Evolutionary conservation across 208 protist species (phyloP).

Genomic region (Trypanosoma melophagium): DNA sequence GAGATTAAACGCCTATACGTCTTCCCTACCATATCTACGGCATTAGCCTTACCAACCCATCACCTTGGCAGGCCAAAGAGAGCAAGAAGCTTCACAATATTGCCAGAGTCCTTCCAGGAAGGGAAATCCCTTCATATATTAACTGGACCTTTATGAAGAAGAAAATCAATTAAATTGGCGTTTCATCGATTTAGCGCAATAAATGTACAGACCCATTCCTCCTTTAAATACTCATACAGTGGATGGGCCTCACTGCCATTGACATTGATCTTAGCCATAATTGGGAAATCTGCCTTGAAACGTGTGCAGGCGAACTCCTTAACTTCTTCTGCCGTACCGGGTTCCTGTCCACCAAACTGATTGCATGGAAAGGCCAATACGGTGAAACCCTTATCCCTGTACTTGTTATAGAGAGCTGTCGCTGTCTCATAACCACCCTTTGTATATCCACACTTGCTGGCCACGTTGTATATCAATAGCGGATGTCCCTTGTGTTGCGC

Average conservation of each 20-base stretch:
- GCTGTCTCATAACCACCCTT: slow-evolving; percentile 79
- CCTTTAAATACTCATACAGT: slow-evolving; percentile 84
- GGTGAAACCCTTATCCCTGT: slow-evolving; percentile 80
- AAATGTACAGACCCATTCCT: slow-evolving; percentile 52
- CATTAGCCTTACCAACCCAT: no score
- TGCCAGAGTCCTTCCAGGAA: no score
- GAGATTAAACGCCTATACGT: no score
- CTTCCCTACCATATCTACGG: no score
- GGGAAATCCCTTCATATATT: no score
- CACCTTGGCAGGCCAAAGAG: no score
- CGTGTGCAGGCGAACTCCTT: slow-evolving; percentile 40
- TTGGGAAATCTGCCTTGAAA: slow-evolving; percentile 41
- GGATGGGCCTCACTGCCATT: slow-evolving; percentile 83
- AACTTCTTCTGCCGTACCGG: slow-evolving; percentile 39
- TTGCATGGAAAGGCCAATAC: slow-evolving; percentile 93
- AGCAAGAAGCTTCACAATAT: no score
- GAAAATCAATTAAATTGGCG: slow-evolving; percentile 95
- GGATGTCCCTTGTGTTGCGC: slow-evolving; percentile 35
- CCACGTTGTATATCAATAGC: slow-evolving; percentile 38
- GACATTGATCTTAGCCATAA: slow-evolving; percentile 81
- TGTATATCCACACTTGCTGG: slow-evolving; percentile 81
- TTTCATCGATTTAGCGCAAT: slow-evolving; percentile 82
- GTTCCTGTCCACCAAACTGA: slow-evolving; percentile 75
- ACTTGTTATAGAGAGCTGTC: slow-evolving; percentile 82
- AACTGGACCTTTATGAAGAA: no score